Evolutionary conservation across 1,139 yeast species (phyloP).

Genomic region (Geotrichum fermentans): DNA sequence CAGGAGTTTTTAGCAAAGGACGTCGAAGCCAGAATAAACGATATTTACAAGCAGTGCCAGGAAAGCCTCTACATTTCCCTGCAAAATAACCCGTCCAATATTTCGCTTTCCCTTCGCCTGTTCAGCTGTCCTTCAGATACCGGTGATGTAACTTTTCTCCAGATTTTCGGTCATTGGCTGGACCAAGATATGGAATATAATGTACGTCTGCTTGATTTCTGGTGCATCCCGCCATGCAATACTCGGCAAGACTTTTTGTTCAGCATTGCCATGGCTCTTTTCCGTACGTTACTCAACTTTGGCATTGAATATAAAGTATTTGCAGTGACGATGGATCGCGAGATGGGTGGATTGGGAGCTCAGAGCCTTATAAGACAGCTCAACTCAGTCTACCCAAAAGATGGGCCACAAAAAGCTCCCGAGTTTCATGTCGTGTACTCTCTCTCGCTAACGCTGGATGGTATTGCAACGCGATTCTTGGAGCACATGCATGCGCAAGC

Average conservation of each 20-base stretch:
- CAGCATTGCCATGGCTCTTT: neutral
- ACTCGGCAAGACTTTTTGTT: neutral
- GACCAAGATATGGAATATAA: constrained; percentile 6
- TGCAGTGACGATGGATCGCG: constrained; percentile 3
- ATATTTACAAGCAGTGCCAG: neutral
- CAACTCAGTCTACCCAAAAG: neutral
- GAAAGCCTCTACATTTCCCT: neutral
- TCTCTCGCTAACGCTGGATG: constrained; percentile 3
- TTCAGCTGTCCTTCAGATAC: neutral
- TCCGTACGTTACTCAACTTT: neutral
- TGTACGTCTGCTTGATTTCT: constrained; percentile 8
- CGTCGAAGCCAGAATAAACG: neutral
- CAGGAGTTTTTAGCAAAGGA: neutral
- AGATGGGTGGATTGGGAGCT: neutral
- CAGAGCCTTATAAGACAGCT: neutral
- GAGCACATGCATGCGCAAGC: neutral
- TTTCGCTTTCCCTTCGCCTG: constrained; percentile 9
- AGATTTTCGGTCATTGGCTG: constrained; percentile 8
- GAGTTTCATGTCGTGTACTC: constrained; percentile 4
- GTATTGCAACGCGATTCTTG: constrained; percentile 7
- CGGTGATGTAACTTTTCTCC: neutral
- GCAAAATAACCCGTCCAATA: neutral
- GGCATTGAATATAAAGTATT: neutral
- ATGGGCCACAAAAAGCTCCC: neutral
- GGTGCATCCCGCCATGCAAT: constrained; percentile 1